Conservation (phyloP, 2,329 filamentous ascomycete species). For the Ophiostoma sp. region DNA sequence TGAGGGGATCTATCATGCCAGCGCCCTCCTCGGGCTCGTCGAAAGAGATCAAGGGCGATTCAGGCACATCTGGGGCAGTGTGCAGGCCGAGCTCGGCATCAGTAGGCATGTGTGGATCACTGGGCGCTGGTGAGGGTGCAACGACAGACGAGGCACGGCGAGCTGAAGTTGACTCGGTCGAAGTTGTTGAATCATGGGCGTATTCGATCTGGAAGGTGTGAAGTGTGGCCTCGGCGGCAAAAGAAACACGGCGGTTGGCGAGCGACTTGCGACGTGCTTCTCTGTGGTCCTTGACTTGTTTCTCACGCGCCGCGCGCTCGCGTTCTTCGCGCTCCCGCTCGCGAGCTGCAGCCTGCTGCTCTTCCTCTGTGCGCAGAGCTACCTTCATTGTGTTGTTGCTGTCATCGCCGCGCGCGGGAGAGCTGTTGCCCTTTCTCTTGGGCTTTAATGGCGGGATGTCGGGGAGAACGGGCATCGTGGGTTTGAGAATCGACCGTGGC, state of each 20-base stretch:
- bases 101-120: constrained; percentile 38
- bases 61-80: constrained; percentile 51
- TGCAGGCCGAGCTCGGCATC: constrained; percentile 30
- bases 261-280: constrained; percentile 90
- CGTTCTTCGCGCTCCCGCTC: constrained; percentile 66
- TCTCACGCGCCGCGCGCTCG: constrained; percentile 54
- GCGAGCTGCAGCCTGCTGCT: constrained; percentile 63
- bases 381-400: constrained; percentile 48
- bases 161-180: constrained; percentile 72
- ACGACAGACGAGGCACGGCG: constrained; percentile 62
- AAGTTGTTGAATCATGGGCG: constrained; percentile 77
- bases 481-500: constrained; percentile 73
- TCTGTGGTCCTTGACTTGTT: constrained; percentile 63
- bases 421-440: constrained; percentile 36
- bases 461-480: constrained; percentile 61
- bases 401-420: constrained; percentile 31
- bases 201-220: constrained; percentile 96
- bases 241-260: constrained; percentile 89
- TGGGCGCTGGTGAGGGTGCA: constrained; percentile 34
- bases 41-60: constrained; percentile 57
- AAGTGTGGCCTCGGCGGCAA: constrained; percentile 92
- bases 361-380: constrained; percentile 62
- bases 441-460: constrained; percentile 65
- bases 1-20: constrained; percentile 50
- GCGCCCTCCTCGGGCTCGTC: constrained; percentile 50